phyloP scores from a whole-genome alignment of 352 stramenopile genomes.

The Pythium coloratum region DNA sequence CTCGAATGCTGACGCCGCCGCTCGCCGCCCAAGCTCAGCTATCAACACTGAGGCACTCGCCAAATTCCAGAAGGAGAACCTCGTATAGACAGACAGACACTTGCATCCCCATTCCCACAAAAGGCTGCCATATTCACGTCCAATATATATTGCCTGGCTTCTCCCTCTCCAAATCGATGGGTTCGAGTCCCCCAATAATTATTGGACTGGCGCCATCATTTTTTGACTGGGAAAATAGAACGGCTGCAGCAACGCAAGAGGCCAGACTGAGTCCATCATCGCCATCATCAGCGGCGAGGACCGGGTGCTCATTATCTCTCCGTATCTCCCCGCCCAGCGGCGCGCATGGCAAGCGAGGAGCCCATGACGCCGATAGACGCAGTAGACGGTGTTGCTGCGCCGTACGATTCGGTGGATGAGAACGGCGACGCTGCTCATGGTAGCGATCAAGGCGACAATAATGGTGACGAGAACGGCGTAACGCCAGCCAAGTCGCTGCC shows the following conservation, averaged over 20 bases:
- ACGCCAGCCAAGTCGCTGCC: constrained; percentile 19
- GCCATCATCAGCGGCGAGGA: not conserved
- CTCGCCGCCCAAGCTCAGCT: constrained; percentile 13
- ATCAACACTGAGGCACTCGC: constrained; percentile 35
- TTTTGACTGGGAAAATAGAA: constrained; percentile 31
- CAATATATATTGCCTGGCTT: constrained; percentile 1
- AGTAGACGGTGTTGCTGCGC: not conserved
- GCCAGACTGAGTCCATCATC: constrained; percentile 7
- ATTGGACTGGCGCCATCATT: constrained; percentile 6
- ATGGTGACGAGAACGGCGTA: constrained; percentile 25
- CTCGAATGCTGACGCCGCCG: constrained; percentile 15
- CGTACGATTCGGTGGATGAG: not conserved
- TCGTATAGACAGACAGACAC: constrained; percentile 31
- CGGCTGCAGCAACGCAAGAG: constrained; percentile 17
- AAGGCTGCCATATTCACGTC: not conserved
- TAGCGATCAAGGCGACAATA: not conserved
- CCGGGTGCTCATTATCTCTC: not conserved
- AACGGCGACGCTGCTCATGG: not conserved
- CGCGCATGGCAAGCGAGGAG: not conserved
- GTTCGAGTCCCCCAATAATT: constrained; percentile 19
- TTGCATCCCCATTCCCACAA: not conserved
- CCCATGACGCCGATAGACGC: constrained; percentile 8
- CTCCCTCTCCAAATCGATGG: constrained; percentile 23
- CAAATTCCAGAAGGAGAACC: constrained; percentile 42
- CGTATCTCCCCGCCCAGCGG: not conserved